Base-by-base conservation (phyloP, 2,329 filamentous ascomycete genomes). In the Claviceps sp. region DNA sequence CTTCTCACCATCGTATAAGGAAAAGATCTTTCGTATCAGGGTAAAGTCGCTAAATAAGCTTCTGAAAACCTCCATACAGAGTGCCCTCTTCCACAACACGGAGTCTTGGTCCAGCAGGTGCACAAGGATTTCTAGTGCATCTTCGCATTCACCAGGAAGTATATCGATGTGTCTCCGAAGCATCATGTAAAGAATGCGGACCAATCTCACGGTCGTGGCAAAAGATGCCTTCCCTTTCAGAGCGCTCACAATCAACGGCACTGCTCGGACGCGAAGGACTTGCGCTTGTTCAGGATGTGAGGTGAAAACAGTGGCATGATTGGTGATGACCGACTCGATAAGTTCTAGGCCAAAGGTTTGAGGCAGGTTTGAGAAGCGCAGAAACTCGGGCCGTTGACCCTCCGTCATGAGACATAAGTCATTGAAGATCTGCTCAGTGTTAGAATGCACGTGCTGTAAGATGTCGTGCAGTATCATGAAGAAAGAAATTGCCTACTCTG, bases 41-140 rank as follows among this genome's bases (percentile, higher is more conserved):
- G 77, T 76, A 38, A 89, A 81, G 54, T 97, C 89, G 0, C 85
- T 77, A 67, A 95, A 95, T 6, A 97, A 78, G 6, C 85, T 85
- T 52, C 87, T 80, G 60, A 96, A 88, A 0, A 96, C 80, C 63
- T 98, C 93, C 79, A 98, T 87, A 56, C 89, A 94, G 5, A 97
- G 68, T 0, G 88, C 84, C 53, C 91, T 78, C 65, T 91, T 96
- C 93, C 94, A 98, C 4, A 82, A 62, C 0, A 81, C 75, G 2
- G 84, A 82, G 56, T 97, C 93, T 49, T 90, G 87, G 61, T 98
- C 93, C 14, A 97, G 75, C 56, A 95, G 78, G 57, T 94, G 86
- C 2, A 87, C 94, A 44, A 97, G 70, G 22, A 94, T 76, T 14
- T 85, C 82, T 18, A 97, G 71, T 1, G 87, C 85, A 61, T 91